Percentiles rank a stretch among this genome's conserved stretches.
phyloP scores from a whole-genome alignment of 2,329 filamentous ascomycete species.

The Scedosporium dehoogii region DNA sequence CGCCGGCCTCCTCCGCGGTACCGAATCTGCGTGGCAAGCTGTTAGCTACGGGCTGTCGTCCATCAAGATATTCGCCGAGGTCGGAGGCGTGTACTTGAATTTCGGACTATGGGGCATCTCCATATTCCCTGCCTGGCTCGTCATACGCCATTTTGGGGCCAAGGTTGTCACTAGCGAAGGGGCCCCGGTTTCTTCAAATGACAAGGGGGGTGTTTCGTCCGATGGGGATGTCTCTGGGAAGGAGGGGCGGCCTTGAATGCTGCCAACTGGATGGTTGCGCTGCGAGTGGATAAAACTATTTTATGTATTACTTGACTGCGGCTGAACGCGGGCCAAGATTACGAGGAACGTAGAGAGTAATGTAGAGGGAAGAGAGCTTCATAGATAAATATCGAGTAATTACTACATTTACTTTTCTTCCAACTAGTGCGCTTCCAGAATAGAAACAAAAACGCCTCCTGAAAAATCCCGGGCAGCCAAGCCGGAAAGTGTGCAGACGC shows the following conservation, averaged over 20 bases:
- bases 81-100: slow-evolving; percentile 61
- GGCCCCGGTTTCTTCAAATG: neutral
- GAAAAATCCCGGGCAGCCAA: neutral
- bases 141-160: slow-evolving; percentile 46
- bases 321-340: too few species aligned
- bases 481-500: neutral
- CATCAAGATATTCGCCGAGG: slow-evolving; percentile 49
- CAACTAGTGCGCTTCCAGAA: too few species aligned
- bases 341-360: too few species aligned
- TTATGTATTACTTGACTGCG: too few species aligned
- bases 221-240: neutral
- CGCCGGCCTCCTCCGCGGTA: slow-evolving; percentile 57
- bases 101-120: slow-evolving; percentile 58
- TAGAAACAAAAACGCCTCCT: neutral
- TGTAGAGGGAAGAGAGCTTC: too few species aligned
- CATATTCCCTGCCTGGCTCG: slow-evolving; percentile 56
- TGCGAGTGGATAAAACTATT: too few species aligned
- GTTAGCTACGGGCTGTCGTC: slow-evolving; percentile 61
- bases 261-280: too few species aligned
- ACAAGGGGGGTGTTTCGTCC: neutral
- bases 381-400: too few species aligned
- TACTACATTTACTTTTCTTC: too few species aligned
- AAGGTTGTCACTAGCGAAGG: neutral
- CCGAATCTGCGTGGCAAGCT: slow-evolving; percentile 64
- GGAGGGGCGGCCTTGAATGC: neutral